Percentiles rank a stretch among this genome's conserved stretches.
Conservation (phyloP, 1,139 yeast genomes). For the Scheffersomyces insectosa region DNA sequence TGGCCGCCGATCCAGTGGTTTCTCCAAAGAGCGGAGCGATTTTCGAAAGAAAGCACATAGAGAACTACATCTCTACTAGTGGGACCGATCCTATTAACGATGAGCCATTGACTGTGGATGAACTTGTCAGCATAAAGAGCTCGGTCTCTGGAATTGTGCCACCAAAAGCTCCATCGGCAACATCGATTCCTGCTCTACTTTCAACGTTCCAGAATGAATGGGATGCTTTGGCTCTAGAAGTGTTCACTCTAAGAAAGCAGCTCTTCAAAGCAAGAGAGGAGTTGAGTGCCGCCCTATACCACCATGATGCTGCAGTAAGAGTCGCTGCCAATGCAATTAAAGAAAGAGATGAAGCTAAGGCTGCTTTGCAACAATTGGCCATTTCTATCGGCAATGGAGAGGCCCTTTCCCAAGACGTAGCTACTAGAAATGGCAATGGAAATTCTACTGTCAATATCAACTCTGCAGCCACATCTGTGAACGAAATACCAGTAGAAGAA, state of each 20-base stretch:
- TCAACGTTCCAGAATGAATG: conserved; percentile 82
- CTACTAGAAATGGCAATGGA: conserved; percentile 3
- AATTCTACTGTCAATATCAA: conserved; percentile 3
- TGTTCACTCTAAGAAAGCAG: conserved; percentile 74
- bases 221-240: conserved; percentile 84
- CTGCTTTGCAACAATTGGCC: conserved; percentile 54
- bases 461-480: neutral
- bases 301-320: conserved; percentile 86
- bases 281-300: conserved; percentile 73
- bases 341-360: conserved; percentile 73
- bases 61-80: conserved; percentile 60
- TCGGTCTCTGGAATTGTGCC: conserved; percentile 26
- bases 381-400: conserved; percentile 27
- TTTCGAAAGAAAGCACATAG: conserved; percentile 65
- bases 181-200: conserved; percentile 78
- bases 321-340: conserved; percentile 75
- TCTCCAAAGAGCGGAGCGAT: conserved; percentile 73
- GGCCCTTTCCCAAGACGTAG: conserved; percentile 1
- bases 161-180: conserved; percentile 52
- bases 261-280: conserved; percentile 68
- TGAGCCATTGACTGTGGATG: conserved; percentile 58
- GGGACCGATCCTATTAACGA: conserved; percentile 78
- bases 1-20: conserved; percentile 67
- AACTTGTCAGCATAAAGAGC: conserved; percentile 51
- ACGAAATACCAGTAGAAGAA: conserved; percentile 20